Conservation (phyloP, 164 flowering plant species). For the Nymphaea thermarum region DNA sequence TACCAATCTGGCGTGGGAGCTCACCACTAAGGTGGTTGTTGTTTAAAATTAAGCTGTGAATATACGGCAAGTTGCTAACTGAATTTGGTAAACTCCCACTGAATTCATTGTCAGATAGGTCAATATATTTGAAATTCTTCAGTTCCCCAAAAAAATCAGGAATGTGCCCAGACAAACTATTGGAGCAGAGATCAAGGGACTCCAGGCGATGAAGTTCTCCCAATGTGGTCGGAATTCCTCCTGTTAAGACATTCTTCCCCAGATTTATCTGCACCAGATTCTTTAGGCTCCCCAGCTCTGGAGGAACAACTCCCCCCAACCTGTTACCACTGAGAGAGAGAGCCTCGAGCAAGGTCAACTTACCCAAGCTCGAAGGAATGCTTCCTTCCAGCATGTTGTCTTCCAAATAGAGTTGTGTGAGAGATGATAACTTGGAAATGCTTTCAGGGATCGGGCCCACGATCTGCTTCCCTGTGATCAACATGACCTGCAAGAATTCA, state of each 20-base stretch:
- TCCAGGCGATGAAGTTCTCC: slow-evolving; percentile 33
- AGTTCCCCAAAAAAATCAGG: slow-evolving; percentile 56
- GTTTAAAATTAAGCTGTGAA: slow-evolving; percentile 45
- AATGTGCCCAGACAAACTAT: slow-evolving; percentile 48
- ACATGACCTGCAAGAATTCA: slow-evolving; percentile 49
- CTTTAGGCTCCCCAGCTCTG: slow-evolving; percentile 40
- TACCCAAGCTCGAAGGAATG: slow-evolving; percentile 59
- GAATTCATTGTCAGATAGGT: slow-evolving; percentile 57
- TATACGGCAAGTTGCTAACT: slow-evolving; percentile 27
- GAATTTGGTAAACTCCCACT: slow-evolving; percentile 62
- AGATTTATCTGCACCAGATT: slow-evolving; percentile 39
- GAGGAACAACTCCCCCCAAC: slow-evolving; percentile 54
- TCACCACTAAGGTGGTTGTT: slow-evolving; percentile 55
- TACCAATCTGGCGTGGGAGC: slow-evolving; percentile 54
- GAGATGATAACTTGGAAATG: slow-evolving; percentile 39
- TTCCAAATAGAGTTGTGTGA: slow-evolving; percentile 64
- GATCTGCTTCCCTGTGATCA: slow-evolving; percentile 66
- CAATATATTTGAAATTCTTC: slow-evolving; percentile 47
- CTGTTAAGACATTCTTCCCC: slow-evolving; percentile 45
- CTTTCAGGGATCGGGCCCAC: slow-evolving; percentile 58
- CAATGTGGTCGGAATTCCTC: slow-evolving; percentile 54
- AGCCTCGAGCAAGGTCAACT: slow-evolving; percentile 33
- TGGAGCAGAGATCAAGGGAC: slow-evolving; percentile 69
- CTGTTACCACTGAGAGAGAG: slow-evolving; percentile 58
- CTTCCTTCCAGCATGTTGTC: slow-evolving; percentile 54